These are phyloP conservation scores for Plenodomus lindquistii DNA, from an alignment of 2,329 filamentous ascomycete genomes.

Conservation along the genomic window DNA sequence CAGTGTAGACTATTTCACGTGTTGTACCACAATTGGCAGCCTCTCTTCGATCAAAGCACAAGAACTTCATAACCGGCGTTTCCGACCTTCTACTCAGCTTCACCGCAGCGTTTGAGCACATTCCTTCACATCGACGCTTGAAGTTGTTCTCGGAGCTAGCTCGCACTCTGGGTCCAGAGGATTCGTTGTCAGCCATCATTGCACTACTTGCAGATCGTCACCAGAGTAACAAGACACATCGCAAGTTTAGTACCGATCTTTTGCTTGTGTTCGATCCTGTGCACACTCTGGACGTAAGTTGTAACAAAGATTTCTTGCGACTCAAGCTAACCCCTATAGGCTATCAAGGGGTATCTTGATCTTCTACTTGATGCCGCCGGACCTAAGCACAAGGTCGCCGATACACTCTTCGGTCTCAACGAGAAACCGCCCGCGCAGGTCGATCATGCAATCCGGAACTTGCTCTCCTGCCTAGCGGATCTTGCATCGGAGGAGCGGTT, in stretches of 20 bases:
- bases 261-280: slow-evolving; percentile 72
- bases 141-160: slow-evolving; percentile 84
- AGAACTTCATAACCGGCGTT: slow-evolving; percentile 77
- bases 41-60: slow-evolving; percentile 77
- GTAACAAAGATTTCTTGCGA: not conserved
- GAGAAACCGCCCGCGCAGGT: slow-evolving; percentile 49
- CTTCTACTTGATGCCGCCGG: slow-evolving; percentile 76
- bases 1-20: slow-evolving; percentile 73
- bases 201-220: slow-evolving; percentile 92
- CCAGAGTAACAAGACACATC: slow-evolving; percentile 71
- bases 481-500: slow-evolving; percentile 41
- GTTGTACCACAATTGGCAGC: slow-evolving; percentile 90
- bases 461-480: slow-evolving; percentile 46
- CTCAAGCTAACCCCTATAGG: slow-evolving; percentile 10
- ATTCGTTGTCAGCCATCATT: slow-evolving; percentile 85
- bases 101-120: slow-evolving; percentile 93
- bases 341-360: slow-evolving; percentile 75
- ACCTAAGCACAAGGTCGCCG: slow-evolving; percentile 73
- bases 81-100: slow-evolving; percentile 94
- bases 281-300: slow-evolving; percentile 63
- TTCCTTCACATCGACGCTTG: slow-evolving; percentile 82
- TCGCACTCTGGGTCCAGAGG: slow-evolving; percentile 79
- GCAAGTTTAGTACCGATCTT: slow-evolving; percentile 75
- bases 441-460: slow-evolving; percentile 40
- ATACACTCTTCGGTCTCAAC: slow-evolving; percentile 68